Evolutionary conservation across 108 stramenopile species (phyloP).

Genomic region (Discostella pseudostelligera): DNA sequence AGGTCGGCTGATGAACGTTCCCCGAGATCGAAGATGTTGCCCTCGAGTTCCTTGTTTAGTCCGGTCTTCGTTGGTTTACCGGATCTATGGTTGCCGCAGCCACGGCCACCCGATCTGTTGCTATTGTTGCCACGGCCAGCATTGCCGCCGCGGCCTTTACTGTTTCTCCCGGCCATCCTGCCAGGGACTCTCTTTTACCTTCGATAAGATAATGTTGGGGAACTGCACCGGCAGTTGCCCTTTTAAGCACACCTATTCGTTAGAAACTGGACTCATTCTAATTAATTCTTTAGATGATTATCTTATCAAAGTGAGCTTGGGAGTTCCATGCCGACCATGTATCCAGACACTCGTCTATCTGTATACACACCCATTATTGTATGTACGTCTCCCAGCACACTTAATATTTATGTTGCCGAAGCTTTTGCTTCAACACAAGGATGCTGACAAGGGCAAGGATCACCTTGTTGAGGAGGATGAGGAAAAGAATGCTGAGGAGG

Average conservation of each 20-base stretch:
- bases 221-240: conserved; percentile 6
- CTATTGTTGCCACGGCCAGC: neutral
- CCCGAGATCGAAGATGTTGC: conserved; percentile 19
- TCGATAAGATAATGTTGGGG: conserved; percentile 13
- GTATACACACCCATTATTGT: too few species aligned
- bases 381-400: too few species aligned
- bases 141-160: conserved; percentile 3
- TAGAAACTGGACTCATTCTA: neutral
- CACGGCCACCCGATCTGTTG: conserved; percentile 4
- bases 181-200: neutral
- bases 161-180: conserved; percentile 6
- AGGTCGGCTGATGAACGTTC: conserved; percentile 19
- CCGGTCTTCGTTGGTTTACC: conserved; percentile 3
- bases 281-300: too few species aligned
- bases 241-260: neutral
- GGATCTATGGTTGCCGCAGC: neutral
- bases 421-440: too few species aligned
- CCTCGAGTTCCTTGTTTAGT: conserved; percentile 17
- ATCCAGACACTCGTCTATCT: too few species aligned
- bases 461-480: too few species aligned
- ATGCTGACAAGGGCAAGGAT: too few species aligned
- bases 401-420: too few species aligned
- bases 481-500: too few species aligned
- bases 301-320: too few species aligned
- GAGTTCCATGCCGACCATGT: too few species aligned